Base-by-base conservation (phyloP, 768 basidiomycete species). In the Dendrothele bispora region DNA sequence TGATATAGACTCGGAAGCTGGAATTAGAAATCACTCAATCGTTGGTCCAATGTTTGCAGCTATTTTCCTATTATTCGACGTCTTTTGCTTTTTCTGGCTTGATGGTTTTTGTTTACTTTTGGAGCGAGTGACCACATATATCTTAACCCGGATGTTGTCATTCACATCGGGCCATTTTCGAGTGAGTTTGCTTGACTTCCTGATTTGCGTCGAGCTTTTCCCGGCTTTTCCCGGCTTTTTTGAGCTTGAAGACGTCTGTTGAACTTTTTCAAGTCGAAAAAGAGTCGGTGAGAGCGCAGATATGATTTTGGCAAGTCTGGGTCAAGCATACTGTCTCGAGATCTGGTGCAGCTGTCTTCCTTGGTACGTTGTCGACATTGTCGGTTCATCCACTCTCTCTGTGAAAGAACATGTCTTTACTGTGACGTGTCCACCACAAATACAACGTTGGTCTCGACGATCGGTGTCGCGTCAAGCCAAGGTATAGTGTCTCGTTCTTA, bases 281-380 rank as follows among this genome's bases (percentile, higher is more conserved):
- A 99, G 70, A 95, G 93, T 55, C n/a, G 97, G 97, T 49, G 97
- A 98, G 76, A 99, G 97, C 1, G 97, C 97, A 30, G 97, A 99
- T 64, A 98, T 92, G 22, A 95, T 99, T 69, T 74, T 99, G 55
- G 92, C 95, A n/a, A n/a, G n/a, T 21, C 72, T 99, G 73, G 83
- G 91, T n/a, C n/a, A n/a, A n/a, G n/a, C n/a, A 50, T 99, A 99
- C 74, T 98, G 95, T 69, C 67, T 97, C 61, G 97, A 99, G 65
- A 82, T n/a, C n/a, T n/a, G n/a, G 97, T 50, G 97, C 97, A 36
- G 95, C 97, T 7, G 83, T 99, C 36, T 95, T 91, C 63, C 82
- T 99, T 38, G 97, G 97, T 74, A n/a, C n/a, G 91, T 98, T 42
- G 94, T 99, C 67, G 98, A 99, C 75, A 95, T 93, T 28, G 97